phyloP scores from a whole-genome alignment of 768 basidiomycete species.

The Amanita polypyramis region DNA sequence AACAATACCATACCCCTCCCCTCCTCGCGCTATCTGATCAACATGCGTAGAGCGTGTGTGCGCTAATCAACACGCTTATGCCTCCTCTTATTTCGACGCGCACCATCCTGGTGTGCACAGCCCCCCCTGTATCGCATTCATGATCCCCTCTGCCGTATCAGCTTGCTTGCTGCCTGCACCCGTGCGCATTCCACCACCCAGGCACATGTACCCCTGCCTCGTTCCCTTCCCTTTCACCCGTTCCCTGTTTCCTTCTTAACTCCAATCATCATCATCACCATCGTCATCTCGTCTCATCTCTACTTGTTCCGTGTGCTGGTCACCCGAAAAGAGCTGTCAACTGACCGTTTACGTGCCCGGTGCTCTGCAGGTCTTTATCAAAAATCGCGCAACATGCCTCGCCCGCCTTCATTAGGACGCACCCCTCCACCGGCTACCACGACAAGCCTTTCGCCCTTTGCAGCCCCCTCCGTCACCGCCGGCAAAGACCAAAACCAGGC shows the following conservation, averaged over 20 bases:
- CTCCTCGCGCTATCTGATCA: conserved; percentile 8
- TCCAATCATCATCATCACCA: conserved; percentile 11
- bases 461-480: conserved; percentile 13
- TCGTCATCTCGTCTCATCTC: conserved; percentile 7
- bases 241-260: conserved; percentile 6
- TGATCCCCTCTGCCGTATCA: not conserved
- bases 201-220: no score
- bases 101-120: conserved; percentile 1
- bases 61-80: conserved; percentile 4
- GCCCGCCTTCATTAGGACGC: conserved; percentile 49
- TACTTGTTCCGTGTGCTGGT: conserved; percentile 19
- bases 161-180: not conserved
- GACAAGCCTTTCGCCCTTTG: conserved; percentile 25
- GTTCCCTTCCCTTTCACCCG: not conserved
- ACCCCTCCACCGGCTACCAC: conserved; percentile 21
- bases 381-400: conserved; percentile 71
- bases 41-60: conserved; percentile 1
- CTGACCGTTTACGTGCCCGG: conserved; percentile 10
- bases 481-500: conserved; percentile 15
- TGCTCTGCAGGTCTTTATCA: conserved; percentile 63
- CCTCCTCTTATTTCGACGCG: not conserved
- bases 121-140: not conserved
- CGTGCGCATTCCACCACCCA: not conserved
- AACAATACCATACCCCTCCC: no score
- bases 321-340: conserved; percentile 8